These are phyloP conservation scores for Cajanus cajan DNA, from an alignment of 306 rosid genomes.

Conservation along the genomic window DNA sequence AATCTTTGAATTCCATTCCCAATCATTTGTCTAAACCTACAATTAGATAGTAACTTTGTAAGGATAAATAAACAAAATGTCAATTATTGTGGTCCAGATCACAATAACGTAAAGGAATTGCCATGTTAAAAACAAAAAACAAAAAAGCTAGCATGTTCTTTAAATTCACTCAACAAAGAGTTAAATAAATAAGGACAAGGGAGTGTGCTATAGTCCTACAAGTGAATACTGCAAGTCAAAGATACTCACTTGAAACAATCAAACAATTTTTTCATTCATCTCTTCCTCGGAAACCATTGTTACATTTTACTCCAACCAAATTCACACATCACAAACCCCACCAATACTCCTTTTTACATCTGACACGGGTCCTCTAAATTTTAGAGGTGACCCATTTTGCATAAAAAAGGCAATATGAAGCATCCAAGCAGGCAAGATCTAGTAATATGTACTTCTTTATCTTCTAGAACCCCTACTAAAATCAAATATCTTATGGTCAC, in stretches of 20 bases:
- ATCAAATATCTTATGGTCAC: background rate
- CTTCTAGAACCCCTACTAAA: background rate
- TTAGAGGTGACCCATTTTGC: background rate
- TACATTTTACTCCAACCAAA: background rate
- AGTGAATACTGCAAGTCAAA: background rate
- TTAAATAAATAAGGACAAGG: background rate
- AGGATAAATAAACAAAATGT: conserved; percentile 19
- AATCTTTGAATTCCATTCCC: conserved; percentile 30
- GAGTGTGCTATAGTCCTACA: background rate
- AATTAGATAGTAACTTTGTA: conserved; percentile 29
- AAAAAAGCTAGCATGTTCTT: background rate
- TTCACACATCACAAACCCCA: background rate
- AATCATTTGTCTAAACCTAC: conserved; percentile 36
- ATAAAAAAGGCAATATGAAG: background rate
- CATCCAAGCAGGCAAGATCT: background rate
- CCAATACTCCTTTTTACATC: background rate
- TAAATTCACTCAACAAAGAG: conserved; percentile 11
- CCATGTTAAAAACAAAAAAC: background rate
- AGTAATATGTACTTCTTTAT: background rate
- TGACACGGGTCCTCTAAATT: background rate
- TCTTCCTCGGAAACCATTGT: background rate
- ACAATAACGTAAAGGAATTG: background rate
- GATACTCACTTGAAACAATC: background rate
- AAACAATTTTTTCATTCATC: background rate
- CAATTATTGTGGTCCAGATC: conserved; percentile 4